Conservation (phyloP, 768 basidiomycete species). For the Phlebiopsis gigantea region DNA sequence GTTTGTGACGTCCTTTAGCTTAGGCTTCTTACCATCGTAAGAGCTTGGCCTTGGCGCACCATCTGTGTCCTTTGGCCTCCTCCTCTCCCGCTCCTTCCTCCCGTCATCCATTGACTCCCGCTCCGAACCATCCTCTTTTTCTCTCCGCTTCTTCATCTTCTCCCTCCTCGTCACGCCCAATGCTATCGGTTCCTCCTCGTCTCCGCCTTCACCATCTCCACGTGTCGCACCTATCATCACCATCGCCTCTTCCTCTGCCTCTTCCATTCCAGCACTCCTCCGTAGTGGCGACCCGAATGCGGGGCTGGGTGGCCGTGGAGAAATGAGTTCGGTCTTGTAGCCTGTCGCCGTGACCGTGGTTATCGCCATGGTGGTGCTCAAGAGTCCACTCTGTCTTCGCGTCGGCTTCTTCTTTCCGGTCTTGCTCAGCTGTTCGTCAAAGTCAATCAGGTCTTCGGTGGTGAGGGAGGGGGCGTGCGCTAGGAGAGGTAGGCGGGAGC, state of each 20-base stretch:
- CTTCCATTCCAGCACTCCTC: conserved; percentile 48
- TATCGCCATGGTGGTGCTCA: conserved; percentile 34
- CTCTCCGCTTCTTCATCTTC: conserved; percentile 28
- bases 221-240: conserved; percentile 26
- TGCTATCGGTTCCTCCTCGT: conserved; percentile 32
- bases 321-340: conserved; percentile 28
- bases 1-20: conserved; percentile 63
- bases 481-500: conserved; percentile 25
- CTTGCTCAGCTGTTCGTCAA: conserved; percentile 28
- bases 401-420: conserved; percentile 31
- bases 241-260: conserved; percentile 50
- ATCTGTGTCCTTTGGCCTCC: conserved; percentile 30
- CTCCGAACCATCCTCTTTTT: conserved; percentile 27
- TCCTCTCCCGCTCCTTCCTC: conserved; percentile 35
- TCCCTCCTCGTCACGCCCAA: conserved; percentile 40
- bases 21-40: conserved; percentile 37
- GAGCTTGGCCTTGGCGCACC: conserved; percentile 19
- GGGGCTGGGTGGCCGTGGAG: conserved; percentile 59
- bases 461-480: conserved; percentile 13
- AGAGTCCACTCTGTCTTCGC: conserved; percentile 47
- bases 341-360: conserved; percentile 22
- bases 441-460: conserved; percentile 19
- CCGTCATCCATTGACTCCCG: conserved; percentile 23
- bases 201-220: conserved; percentile 26
- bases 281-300: conserved; percentile 61